Base-by-base conservation (phyloP, 2,329 filamentous ascomycete genomes). In the Thermochaetoides dissita region DNA sequence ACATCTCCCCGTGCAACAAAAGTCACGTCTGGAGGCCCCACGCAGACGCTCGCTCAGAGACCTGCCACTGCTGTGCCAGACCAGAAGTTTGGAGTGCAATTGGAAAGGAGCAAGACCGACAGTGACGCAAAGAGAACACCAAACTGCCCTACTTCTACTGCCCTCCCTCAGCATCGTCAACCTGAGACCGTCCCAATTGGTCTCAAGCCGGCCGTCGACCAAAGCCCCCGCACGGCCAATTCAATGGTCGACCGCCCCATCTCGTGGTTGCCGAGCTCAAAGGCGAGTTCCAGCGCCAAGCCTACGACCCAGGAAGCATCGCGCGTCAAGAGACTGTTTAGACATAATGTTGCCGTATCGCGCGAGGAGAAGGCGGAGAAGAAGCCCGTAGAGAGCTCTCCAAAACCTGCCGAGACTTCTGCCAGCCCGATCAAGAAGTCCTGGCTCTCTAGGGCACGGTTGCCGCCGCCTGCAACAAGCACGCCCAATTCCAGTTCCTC, bases 181-280 rank as follows among this genome's bases (percentile, higher is more conserved):
- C 17, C 17, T 24, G 17, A 24, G 17, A 24, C 17, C 17, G 17
- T 24, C 17, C 17, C 17, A 38, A 10, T 48, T 38, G 51, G 54
- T 49, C 45, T 50, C 48, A 46, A 55, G 40, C 44, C 44, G 48
- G 47, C 51, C 41, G 48, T 55, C 50, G 55, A 57, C 50, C 46
- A 56, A 54, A 50, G 52, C 49, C 67, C 64, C 55, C 66, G 61
- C 49, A 65, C 64, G 55, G 67, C 63, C 49, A 65, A 58, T 47
- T 66, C 69, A 36, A 57, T 71, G 38, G 61, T 68, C 41, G 68
- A 67, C 45, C 64, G 68, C 41, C 68, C 67, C 4, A 65, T 66
- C 44, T 69, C 68, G 45, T 76, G 72, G 73, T 63, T 75, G 44
- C 62, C 64, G 10, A 60, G 60, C 53, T 64, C 68, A 24, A 69